These are phyloP conservation scores for Penicillium sp. DNA, from an alignment of 2,329 filamentous ascomycete species.

Conservation along the genomic window DNA sequence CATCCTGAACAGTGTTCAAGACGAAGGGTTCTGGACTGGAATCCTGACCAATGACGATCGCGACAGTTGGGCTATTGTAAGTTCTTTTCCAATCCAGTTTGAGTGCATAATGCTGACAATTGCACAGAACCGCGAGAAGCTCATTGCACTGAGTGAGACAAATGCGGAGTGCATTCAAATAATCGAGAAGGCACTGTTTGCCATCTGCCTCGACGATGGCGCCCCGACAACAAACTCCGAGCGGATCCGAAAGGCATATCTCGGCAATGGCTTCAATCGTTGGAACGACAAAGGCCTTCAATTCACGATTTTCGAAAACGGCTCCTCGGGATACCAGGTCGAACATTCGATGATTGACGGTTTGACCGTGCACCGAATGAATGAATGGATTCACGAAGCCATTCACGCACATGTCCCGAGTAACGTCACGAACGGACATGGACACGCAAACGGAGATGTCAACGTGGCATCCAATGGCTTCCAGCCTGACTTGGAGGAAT, in stretches of 20 bases:
- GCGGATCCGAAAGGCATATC: not conserved
- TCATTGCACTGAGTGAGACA: not conserved
- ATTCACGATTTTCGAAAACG: not conserved
- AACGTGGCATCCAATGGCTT: not conserved
- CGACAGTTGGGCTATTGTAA: not conserved
- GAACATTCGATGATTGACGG: conserved; percentile 1
- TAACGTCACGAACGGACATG: not conserved
- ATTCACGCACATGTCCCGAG: not conserved
- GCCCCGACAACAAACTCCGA: not conserved
- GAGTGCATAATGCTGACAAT: not conserved
- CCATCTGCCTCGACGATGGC: conserved; percentile 1
- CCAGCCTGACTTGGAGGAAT: not conserved
- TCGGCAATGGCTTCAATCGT: conserved; percentile 1
- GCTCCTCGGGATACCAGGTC: not conserved
- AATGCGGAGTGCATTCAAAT: not conserved
- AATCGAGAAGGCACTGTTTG: not conserved
- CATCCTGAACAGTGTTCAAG: not conserved
- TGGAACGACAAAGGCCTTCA: conserved; percentile 1
- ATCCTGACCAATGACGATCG: conserved; percentile 1
- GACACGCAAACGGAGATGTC: no score
- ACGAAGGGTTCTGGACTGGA: conserved; percentile 1
- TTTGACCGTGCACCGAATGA: conserved; percentile 1
- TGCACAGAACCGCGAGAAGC: not conserved
- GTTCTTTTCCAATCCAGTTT: not conserved
- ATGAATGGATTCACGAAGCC: not conserved